Conservation (phyloP, 1,284 basidiomycete species). For the Flammula alnicola region DNA sequence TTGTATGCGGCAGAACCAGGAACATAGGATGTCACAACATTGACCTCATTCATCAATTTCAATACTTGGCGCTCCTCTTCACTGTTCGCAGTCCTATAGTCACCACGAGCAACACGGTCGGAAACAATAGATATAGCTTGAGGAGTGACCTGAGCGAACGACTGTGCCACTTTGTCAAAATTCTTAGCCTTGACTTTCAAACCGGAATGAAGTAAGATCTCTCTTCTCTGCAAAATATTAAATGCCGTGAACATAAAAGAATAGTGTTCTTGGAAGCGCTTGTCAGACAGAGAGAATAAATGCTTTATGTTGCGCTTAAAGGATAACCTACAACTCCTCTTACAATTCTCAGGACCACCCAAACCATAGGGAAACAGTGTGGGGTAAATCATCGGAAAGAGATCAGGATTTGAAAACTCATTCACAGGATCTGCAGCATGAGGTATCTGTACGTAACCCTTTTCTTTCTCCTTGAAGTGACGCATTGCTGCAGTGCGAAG, state of each 20-base stretch:
- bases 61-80: conserved; percentile 31
- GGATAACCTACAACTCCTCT: conserved; percentile 17
- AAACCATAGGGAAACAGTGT: conserved; percentile 41
- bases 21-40: conserved; percentile 34
- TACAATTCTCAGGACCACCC: conserved; percentile 38
- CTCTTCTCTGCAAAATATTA: conserved; percentile 39
- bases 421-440: conserved; percentile 31
- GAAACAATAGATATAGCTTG: conserved; percentile 23
- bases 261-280: conserved; percentile 39
- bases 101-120: conserved; percentile 25
- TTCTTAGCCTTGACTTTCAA: conserved; percentile 28
- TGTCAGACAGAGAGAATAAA: conserved; percentile 32
- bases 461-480: conserved; percentile 30
- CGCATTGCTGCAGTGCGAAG: conserved; percentile 34
- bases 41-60: conserved; percentile 39
- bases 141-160: conserved; percentile 25
- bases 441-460: conserved; percentile 30
- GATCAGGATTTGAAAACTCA: conserved; percentile 32
- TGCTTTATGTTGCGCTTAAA: conserved; percentile 35
- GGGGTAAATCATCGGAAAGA: conserved; percentile 40
- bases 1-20: conserved; percentile 34
- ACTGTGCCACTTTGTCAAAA: conserved; percentile 27
- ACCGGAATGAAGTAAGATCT: conserved; percentile 31
- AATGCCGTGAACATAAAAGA: conserved; percentile 42
- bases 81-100: conserved; percentile 21